Evolutionary conservation across 208 protist species (phyloP).

Genomic region (Herpetomonas samuelpessoai): DNA sequence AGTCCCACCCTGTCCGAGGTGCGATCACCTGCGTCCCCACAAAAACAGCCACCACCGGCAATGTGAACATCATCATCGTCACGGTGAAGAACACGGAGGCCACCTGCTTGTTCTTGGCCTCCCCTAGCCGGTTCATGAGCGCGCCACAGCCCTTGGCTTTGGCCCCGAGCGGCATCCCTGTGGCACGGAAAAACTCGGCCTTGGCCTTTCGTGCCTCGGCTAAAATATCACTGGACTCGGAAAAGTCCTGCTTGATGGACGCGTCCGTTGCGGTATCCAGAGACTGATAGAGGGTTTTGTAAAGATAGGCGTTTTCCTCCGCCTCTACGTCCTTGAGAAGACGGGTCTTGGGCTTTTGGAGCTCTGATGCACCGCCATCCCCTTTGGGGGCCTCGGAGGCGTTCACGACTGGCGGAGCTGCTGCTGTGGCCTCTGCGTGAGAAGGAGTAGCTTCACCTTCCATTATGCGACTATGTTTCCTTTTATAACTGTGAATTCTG

Average conservation of each 20-base stretch:
- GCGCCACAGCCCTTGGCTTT: conserved; percentile 45
- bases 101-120: conserved; percentile 39
- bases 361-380: background rate
- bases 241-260: conserved; percentile 13
- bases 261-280: conserved; percentile 8
- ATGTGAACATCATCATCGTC: conserved; percentile 62
- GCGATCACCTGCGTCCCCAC: conserved; percentile 61
- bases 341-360: conserved; percentile 22
- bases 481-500: no score
- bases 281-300: conserved; percentile 60
- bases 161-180: conserved; percentile 38
- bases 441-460: no score
- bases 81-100: conserved; percentile 43
- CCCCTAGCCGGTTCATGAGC: conserved; percentile 29
- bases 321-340: conserved; percentile 56
- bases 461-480: no score
- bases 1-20: conserved; percentile 32
- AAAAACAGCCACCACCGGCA: conserved; percentile 61
- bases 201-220: conserved; percentile 30
- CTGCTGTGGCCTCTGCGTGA: background rate
- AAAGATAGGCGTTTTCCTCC: conserved; percentile 60
- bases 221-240: conserved; percentile 35
- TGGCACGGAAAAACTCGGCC: conserved; percentile 37
- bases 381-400: background rate
- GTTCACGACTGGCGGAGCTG: background rate